phyloP scores from a whole-genome alignment of 768 basidiomycete species.

The Royoungia palumana region DNA sequence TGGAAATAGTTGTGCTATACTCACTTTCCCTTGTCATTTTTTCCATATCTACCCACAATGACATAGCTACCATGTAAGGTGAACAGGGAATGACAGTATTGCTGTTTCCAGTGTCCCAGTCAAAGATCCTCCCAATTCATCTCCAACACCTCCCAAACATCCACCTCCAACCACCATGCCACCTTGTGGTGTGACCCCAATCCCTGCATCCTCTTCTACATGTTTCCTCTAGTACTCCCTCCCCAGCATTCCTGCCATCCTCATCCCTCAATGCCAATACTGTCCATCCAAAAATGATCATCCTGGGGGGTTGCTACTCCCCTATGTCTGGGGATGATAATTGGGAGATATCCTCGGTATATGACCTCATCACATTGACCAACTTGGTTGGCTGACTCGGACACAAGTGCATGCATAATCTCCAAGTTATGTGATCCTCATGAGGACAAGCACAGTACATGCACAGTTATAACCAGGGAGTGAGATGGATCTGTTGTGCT shows the following conservation, averaged over 20 bases:
- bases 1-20: too few relatives aligned
- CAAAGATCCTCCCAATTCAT: too few relatives aligned
- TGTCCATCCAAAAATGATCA: slow-evolving; percentile 95
- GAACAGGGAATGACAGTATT: too few relatives aligned
- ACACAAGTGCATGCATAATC: slow-evolving; percentile 60
- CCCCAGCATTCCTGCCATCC: slow-evolving; percentile 53
- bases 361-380: slow-evolving; percentile 48
- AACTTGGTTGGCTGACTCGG: slow-evolving; percentile 25
- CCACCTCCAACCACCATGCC: slow-evolving; percentile 61
- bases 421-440: slow-evolving; percentile 90
- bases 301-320: slow-evolving; percentile 90
- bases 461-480: slow-evolving; percentile 86
- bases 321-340: slow-evolving; percentile 83
- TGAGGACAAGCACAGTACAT: slow-evolving; percentile 81
- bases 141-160: slow-evolving; percentile 68
- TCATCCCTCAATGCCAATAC: slow-evolving; percentile 56
- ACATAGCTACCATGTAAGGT: too few relatives aligned
- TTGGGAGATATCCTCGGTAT: slow-evolving; percentile 77
- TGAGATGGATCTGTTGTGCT: slow-evolving; percentile 73
- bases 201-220: slow-evolving; percentile 40
- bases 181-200: slow-evolving; percentile 45
- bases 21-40: too few relatives aligned
- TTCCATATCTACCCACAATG: too few relatives aligned
- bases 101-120: too few relatives aligned
- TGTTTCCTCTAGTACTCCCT: slow-evolving; percentile 71